Base-by-base conservation (phyloP, 2,329 filamentous ascomycete species). In the Trichoderma oligosporum region DNA sequence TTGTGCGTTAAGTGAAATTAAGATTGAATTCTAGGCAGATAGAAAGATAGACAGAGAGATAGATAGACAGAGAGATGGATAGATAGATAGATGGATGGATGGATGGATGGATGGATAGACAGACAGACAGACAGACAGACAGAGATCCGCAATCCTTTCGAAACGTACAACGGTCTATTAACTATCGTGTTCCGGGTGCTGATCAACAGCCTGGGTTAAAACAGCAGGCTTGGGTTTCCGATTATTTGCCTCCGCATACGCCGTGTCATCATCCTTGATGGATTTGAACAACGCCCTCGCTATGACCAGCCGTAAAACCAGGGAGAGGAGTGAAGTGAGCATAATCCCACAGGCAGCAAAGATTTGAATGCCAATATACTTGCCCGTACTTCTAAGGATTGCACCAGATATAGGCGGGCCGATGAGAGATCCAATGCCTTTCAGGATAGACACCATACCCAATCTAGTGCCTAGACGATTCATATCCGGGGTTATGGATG, bases 391-490 rank as follows among this genome's bases (percentile, higher is more conserved):
- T 2, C 16, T 44, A 8, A 75, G 56, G 4, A 76, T 69, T 1
- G 69, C 71, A 3, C 74, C 74, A 0, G 71, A 71, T n/a, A 75
- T 72, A 0, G 74, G 74, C 4, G 70, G 65, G 0, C 73, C 73
- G 8, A 71, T 63, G 33, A 76, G 60, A 0, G 70, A 71, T 1
- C 66, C 71, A 9, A 75, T 59, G 1, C 68, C 71, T 38, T 72
- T 73, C 7, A 75, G 57, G 11, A 71, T 65, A 7, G 67, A 66
- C 6, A 71, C 68, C 69, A 78, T 76, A 3, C 77, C 76, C n/a
- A 79, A 65, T 16, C 78, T 64, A 3, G 75, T 76, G 7, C 77
- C 77, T 4, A 77, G 56, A 6, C 68, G 62, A 42, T 65, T 65
- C 38, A 75, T 62, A 48, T 78, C 74, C 1, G 68, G 65, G 1